phyloP scores from a whole-genome alignment of 768 basidiomycete genomes.

The Exidia glandulosa region DNA sequence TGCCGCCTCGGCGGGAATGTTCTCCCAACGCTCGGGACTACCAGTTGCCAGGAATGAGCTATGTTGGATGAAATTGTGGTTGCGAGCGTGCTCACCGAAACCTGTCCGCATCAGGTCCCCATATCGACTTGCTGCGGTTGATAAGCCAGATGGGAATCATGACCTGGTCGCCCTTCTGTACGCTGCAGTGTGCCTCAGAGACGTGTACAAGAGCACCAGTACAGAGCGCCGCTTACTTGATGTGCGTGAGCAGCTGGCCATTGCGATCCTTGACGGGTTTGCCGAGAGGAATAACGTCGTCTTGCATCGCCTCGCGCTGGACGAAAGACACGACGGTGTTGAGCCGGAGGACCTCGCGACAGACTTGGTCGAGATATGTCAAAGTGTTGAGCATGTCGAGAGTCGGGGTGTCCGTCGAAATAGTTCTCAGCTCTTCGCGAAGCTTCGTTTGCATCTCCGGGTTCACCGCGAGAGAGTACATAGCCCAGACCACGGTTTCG shows the following conservation, averaged over 20 bases:
- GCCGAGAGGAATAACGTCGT: conserved; percentile 42
- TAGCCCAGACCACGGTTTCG: conserved; percentile 16
- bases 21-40: not conserved
- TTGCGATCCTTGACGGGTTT: conserved; percentile 17
- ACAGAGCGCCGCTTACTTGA: conserved; percentile 7
- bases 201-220: not conserved
- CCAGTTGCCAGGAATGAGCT: too few relatives aligned
- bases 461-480: conserved; percentile 20
- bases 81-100: conserved; percentile 14
- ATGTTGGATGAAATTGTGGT: too few relatives aligned
- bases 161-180: conserved; percentile 9
- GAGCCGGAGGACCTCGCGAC: conserved; percentile 46
- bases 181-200: not conserved
- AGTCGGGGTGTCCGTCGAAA: conserved; percentile 4
- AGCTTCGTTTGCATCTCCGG: conserved; percentile 20
- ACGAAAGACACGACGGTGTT: conserved; percentile 45
- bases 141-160: conserved; percentile 17
- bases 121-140: conserved; percentile 18
- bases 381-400: conserved; percentile 27
- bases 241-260: conserved; percentile 8
- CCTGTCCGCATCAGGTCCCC: conserved; percentile 25
- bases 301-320: conserved; percentile 16
- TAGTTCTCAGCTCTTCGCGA: conserved; percentile 10
- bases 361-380: conserved; percentile 49
- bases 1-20: not conserved